phyloP scores from a whole-genome alignment of 225 moss, liverwort and hornwort genomes.

The Antitrichia curtipendula region DNA sequence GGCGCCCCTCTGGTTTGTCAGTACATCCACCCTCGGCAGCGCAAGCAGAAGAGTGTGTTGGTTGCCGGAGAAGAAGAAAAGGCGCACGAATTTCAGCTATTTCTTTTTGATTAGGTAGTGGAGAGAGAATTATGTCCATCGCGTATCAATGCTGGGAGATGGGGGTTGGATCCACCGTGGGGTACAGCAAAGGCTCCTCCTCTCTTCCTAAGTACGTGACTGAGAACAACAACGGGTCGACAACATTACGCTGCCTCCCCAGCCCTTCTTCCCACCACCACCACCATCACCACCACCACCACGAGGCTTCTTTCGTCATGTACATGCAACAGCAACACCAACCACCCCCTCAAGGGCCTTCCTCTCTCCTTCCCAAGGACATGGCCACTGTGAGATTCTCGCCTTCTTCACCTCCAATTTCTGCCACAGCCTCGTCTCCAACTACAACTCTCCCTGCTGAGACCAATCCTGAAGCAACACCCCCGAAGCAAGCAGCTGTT shows the following conservation, averaged over 20 bases:
- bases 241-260: slow-evolving; percentile 20
- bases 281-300: not conserved
- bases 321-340: slow-evolving; percentile 19
- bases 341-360: not conserved
- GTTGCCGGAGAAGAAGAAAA: not conserved
- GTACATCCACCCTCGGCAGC: slow-evolving; percentile 32
- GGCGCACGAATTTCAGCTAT: slow-evolving; percentile 6
- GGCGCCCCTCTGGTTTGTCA: slow-evolving; percentile 21
- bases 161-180: slow-evolving; percentile 31
- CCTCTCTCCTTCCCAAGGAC: not conserved
- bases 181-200: slow-evolving; percentile 26
- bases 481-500: not conserved
- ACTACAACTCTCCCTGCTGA: not conserved
- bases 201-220: slow-evolving; percentile 20
- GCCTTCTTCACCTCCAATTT: not conserved
- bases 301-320: slow-evolving; percentile 18
- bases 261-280: not conserved
- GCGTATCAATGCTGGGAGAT: slow-evolving; percentile 57
- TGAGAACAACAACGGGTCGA: slow-evolving; percentile 8
- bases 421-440: not conserved
- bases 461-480: not conserved
- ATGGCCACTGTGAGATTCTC: slow-evolving; percentile 3
- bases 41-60: slow-evolving; percentile 19
- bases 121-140: slow-evolving; percentile 23
- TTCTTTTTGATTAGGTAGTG: slow-evolving; percentile 13